Evolutionary conservation across 192 early-diverging fungal genomes (phyloP).

Genomic region (Borealophlyctis nickersoniae): DNA sequence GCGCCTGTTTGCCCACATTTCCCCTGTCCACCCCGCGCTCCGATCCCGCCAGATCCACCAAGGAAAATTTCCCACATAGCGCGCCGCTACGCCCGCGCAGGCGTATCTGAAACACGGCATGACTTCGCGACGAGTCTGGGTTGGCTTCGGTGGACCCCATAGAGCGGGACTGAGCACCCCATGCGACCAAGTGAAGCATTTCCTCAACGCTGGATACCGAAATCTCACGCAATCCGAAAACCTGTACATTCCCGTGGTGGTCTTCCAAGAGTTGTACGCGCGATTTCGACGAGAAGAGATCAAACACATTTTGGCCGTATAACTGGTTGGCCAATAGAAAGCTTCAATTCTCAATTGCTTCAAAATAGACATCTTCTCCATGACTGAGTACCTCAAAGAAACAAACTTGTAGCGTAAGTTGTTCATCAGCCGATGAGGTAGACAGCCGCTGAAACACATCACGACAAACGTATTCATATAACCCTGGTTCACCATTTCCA

Average conservation of each 20-base stretch:
- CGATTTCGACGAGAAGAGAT: slow-evolving; percentile 25
- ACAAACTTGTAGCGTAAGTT: slow-evolving; percentile 12
- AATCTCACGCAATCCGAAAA: slow-evolving; percentile 16
- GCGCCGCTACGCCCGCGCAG: slow-evolving; percentile 3
- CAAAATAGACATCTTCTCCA: too few relatives aligned
- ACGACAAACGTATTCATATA: slow-evolving; percentile 34
- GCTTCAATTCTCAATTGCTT: too few relatives aligned
- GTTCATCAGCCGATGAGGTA: slow-evolving; percentile 1
- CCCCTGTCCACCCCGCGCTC: slow-evolving; percentile 32
- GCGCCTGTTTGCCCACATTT: slow-evolving; percentile 14
- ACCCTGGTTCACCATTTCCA: slow-evolving; percentile 20
- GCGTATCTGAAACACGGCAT: slow-evolving; percentile 41
- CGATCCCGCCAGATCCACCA: slow-evolving; percentile 48
- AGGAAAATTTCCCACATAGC: slow-evolving; percentile 17
- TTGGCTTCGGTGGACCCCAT: slow-evolving; percentile 44
- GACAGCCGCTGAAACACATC: slow-evolving; percentile 32
- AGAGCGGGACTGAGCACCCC: slow-evolving; percentile 30
- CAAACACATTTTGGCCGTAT: slow-evolving; percentile 37
- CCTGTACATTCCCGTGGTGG: slow-evolving; percentile 23
- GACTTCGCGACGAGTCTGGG: slow-evolving; percentile 32
- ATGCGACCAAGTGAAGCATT: slow-evolving; percentile 20
- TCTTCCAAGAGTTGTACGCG: slow-evolving; percentile 27
- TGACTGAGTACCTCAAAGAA: too few relatives aligned
- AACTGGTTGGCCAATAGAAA: too few relatives aligned
- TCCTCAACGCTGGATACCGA: slow-evolving; percentile 7